phyloP scores from a whole-genome alignment of 192 early-diverging fungal genomes.

The Dimargaris xerosporica region DNA sequence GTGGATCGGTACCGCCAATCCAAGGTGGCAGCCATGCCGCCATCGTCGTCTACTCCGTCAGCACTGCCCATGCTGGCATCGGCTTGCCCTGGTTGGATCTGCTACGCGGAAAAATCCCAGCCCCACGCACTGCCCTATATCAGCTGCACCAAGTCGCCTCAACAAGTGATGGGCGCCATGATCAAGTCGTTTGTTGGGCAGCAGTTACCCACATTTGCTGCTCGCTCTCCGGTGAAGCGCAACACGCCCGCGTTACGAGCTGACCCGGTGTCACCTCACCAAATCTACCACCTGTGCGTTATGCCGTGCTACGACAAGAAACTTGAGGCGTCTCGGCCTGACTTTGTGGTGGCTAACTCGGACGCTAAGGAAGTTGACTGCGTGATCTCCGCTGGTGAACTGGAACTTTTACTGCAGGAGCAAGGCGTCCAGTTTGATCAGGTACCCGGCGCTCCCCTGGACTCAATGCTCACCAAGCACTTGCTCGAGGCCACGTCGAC shows the following conservation, averaged over 20 bases:
- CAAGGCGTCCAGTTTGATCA: slow-evolving; percentile 30
- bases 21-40: no score
- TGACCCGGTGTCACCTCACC: slow-evolving; percentile 35
- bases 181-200: slow-evolving; percentile 72
- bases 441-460: slow-evolving; percentile 36
- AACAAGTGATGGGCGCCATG: slow-evolving; percentile 91
- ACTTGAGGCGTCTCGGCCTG: slow-evolving; percentile 84
- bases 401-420: slow-evolving; percentile 74
- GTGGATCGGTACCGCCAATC: slow-evolving; percentile 59
- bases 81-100: slow-evolving; percentile 82
- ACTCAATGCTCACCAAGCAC: slow-evolving; percentile 31
- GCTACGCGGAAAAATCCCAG: slow-evolving; percentile 98
- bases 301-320: slow-evolving; percentile 99
- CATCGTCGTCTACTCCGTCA: no score
- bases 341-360: slow-evolving; percentile 50
- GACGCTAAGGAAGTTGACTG: slow-evolving; percentile 93
- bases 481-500: slow-evolving; percentile 12
- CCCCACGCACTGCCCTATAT: slow-evolving; percentile 75
- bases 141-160: slow-evolving; percentile 83
- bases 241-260: no score
- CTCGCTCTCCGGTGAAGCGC: no score
- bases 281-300: slow-evolving; percentile 82
- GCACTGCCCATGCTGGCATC: slow-evolving; percentile 46
- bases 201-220: no score
- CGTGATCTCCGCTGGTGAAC: slow-evolving; percentile 87